Percentiles rank a stretch among this genome's conserved stretches.
phyloP scores from a whole-genome alignment of 768 basidiomycete species.

The Kwoniella dendrophila region DNA sequence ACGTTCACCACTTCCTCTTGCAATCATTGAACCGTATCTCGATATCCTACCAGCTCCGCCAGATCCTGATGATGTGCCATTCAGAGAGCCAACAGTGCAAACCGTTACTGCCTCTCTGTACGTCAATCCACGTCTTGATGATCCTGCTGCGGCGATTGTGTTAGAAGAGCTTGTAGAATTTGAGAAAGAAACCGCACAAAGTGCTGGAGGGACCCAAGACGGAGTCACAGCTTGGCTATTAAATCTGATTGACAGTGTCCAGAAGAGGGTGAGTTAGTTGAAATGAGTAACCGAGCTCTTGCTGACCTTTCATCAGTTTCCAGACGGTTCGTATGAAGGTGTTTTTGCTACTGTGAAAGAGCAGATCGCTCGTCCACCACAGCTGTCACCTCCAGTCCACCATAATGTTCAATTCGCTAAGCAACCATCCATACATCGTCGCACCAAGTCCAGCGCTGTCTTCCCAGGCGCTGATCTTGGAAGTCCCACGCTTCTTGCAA shows the following conservation, averaged over 20 bases:
- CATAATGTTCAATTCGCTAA: constrained; percentile 13
- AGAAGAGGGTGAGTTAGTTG: constrained; percentile 39
- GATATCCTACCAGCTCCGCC: constrained; percentile 46
- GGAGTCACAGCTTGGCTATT: constrained; percentile 28
- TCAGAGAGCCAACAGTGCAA: constrained; percentile 47
- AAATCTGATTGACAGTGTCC: constrained; percentile 36
- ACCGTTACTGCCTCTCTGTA: constrained; percentile 50
- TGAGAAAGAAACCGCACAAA: constrained; percentile 46
- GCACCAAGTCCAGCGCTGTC: constrained; percentile 31
- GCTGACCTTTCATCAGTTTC: constrained; percentile 33
- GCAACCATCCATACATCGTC: constrained; percentile 34
- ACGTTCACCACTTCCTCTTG: constrained; percentile 27
- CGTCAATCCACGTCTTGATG: constrained; percentile 51
- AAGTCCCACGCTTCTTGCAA: constrained; percentile 12
- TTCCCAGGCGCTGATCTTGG: constrained; percentile 5
- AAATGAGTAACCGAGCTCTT: background rate
- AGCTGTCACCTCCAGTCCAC: constrained; percentile 1
- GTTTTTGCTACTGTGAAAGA: constrained; percentile 33
- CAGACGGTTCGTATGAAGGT: constrained; percentile 45
- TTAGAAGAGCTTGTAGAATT: constrained; percentile 45
- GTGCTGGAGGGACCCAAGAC: constrained; percentile 26
- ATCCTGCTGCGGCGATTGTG: constrained; percentile 28
- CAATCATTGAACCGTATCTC: constrained; percentile 43
- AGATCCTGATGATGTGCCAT: constrained; percentile 44
- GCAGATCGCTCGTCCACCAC: constrained; percentile 19